Evolutionary conservation across 2,329 filamentous ascomycete genomes (phyloP).

Genomic region (Tothia fuscella): DNA sequence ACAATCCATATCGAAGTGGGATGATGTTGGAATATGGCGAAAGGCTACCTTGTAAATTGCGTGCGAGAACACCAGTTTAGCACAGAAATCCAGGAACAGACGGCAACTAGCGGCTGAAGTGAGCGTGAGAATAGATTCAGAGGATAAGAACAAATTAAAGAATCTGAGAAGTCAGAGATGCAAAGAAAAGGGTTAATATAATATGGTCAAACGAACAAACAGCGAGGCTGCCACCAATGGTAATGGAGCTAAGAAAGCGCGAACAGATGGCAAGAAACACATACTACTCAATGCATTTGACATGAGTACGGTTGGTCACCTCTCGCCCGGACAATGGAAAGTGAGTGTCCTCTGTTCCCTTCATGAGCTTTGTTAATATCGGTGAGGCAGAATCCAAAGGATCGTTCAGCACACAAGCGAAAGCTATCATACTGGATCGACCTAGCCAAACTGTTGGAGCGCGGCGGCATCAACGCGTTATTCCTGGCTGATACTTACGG

Average conservation of each 20-base stretch:
- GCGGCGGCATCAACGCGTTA: slow-evolving; percentile 37
- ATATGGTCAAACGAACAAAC: neutral
- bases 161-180: too few species aligned
- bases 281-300: slow-evolving; percentile 55
- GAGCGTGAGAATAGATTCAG: too few species aligned
- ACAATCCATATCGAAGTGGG: too few species aligned
- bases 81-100: too few species aligned
- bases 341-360: slow-evolving; percentile 20
- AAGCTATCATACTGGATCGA: slow-evolving; percentile 29
- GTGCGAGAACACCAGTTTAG: too few species aligned
- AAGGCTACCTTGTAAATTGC: too few species aligned
- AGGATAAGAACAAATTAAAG: too few species aligned
- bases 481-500: slow-evolving; percentile 35
- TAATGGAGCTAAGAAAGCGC: slow-evolving; percentile 5
- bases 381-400: neutral
- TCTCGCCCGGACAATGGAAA: slow-evolving; percentile 58
- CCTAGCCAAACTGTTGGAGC: slow-evolving; percentile 35
- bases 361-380: neutral
- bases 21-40: too few species aligned
- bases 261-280: slow-evolving; percentile 31
- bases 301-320: slow-evolving; percentile 52
- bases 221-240: slow-evolving; percentile 14
- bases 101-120: too few species aligned
- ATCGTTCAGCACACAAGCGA: slow-evolving; percentile 1
- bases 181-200: neutral